Percentiles rank a stretch among this genome's conserved stretches.
phyloP scores from a whole-genome alignment of 2,329 filamentous ascomycete genomes.

The Chaetomiaceae sp. region DNA sequence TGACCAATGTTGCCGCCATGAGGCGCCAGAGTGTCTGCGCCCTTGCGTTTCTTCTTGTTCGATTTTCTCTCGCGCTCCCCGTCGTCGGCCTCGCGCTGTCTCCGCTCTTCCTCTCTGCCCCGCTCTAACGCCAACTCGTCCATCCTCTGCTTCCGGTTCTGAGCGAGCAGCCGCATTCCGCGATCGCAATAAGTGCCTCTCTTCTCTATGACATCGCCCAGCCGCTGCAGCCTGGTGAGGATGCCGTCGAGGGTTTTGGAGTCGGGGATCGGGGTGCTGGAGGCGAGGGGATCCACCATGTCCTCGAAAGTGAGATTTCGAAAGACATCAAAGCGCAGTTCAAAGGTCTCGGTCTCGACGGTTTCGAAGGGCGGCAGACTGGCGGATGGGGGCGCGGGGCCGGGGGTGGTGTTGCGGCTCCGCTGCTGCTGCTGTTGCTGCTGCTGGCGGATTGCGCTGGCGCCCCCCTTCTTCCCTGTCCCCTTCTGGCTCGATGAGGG shows the following conservation, averaged over 20 bases:
- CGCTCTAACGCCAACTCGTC: constrained; percentile 46
- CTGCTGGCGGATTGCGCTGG: constrained; percentile 57
- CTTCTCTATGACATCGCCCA: constrained; percentile 63
- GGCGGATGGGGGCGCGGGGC: constrained; percentile 47
- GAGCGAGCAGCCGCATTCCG: constrained; percentile 66
- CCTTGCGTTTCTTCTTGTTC: constrained; percentile 78
- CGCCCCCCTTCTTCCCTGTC: constrained; percentile 60
- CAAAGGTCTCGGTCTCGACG: constrained; percentile 61
- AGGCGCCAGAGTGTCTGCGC: constrained; percentile 53
- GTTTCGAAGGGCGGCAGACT: constrained; percentile 52
- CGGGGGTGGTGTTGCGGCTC: constrained; percentile 75
- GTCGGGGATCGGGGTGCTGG: constrained; percentile 56
- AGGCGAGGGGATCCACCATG: constrained; percentile 59
- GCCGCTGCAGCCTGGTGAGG: constrained; percentile 57
- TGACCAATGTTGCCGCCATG: constrained; percentile 45
- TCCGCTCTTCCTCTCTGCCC: constrained; percentile 48
- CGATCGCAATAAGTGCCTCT: constrained; percentile 65
- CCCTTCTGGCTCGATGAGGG: constrained; percentile 56
- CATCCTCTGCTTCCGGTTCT: constrained; percentile 58
- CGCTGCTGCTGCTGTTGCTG: constrained; percentile 56
- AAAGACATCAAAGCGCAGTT: constrained; percentile 56
- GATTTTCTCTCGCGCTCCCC: constrained; percentile 46
- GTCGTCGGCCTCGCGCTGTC: constrained; percentile 47
- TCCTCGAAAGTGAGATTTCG: constrained; percentile 63
- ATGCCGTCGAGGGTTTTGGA: constrained; percentile 61